phyloP scores from a whole-genome alignment of 1,284 basidiomycete genomes.

The Wallemia ichthyophaga region DNA sequence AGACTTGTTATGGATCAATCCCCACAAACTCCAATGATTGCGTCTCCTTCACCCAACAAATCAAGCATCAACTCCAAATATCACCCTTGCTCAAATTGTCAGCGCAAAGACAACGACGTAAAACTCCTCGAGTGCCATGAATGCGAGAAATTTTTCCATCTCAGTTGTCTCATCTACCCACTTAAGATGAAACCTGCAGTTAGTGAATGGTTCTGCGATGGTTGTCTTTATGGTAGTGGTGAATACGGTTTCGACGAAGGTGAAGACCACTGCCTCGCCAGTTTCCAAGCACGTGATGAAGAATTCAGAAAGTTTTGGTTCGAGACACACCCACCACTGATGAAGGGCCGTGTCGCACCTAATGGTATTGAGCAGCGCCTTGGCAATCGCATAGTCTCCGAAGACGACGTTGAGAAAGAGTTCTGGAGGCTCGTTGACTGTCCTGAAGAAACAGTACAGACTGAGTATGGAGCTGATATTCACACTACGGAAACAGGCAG shows the following conservation, averaged over 20 bases:
- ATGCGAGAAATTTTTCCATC: constrained; percentile 90
- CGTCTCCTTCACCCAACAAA: too few relatives aligned
- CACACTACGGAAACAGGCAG: constrained; percentile 94
- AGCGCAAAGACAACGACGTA: neutral
- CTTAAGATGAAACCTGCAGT: constrained; percentile 54
- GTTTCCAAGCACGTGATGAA: constrained; percentile 66
- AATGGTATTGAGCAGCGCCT: constrained; percentile 17
- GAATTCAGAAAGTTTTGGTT: constrained; percentile 78
- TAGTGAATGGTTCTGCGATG: constrained; percentile 76
- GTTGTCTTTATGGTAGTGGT: constrained; percentile 74
- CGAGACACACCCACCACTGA: constrained; percentile 28
- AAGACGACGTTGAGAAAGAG: constrained; percentile 74
- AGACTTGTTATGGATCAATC: neutral
- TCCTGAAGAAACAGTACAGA: constrained; percentile 67
- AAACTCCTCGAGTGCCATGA: constrained; percentile 90
- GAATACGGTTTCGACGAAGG: constrained; percentile 97
- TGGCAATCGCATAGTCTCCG: constrained; percentile 37
- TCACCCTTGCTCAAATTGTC: neutral
- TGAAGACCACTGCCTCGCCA: constrained; percentile 71
- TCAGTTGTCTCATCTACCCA: constrained; percentile 80
- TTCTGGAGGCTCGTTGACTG: constrained; percentile 92
- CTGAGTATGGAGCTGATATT: constrained; percentile 95
- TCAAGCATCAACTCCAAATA: too few relatives aligned
- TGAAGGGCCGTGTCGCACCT: constrained; percentile 4
- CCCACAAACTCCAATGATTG: neutral